Percentiles rank a stretch among this genome's conserved stretches.
Evolutionary conservation across 345 rosid genomes (phyloP).

Genomic region (Moricandia arvensis): DNA sequence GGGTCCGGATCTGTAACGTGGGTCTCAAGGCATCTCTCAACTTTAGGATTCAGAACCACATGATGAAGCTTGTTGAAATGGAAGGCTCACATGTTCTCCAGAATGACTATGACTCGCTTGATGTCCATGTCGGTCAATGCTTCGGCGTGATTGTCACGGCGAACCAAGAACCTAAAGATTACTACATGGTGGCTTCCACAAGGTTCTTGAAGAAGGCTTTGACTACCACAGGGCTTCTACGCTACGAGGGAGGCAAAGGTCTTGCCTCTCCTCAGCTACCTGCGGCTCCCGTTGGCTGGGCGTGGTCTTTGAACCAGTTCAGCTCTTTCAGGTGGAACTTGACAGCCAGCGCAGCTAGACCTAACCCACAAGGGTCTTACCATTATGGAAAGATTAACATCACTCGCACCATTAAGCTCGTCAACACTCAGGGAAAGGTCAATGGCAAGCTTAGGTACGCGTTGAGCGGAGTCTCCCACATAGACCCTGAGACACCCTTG

Average conservation of each 20-base stretch:
- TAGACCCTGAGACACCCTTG: slow-evolving; percentile 53
- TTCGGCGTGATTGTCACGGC: slow-evolving; percentile 47
- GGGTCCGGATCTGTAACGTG: background rate
- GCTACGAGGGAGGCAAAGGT: slow-evolving; percentile 44
- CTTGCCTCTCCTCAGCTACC: slow-evolving; percentile 53
- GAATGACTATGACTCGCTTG: slow-evolving; percentile 59
- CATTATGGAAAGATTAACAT: slow-evolving; percentile 63
- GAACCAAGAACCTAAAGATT: slow-evolving; percentile 54
- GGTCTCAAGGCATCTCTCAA: background rate
- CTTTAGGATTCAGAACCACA: background rate
- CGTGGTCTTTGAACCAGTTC: slow-evolving; percentile 71
- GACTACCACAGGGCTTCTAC: slow-evolving; percentile 41
- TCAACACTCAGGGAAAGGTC: slow-evolving; percentile 40
- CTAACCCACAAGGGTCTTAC: slow-evolving; percentile 80
- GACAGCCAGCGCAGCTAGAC: slow-evolving; percentile 66
- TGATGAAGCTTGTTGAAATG: background rate
- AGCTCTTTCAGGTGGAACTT: slow-evolving; percentile 42
- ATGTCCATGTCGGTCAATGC: slow-evolving; percentile 65
- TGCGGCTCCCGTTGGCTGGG: slow-evolving; percentile 57
- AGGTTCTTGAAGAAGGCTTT: slow-evolving; percentile 43
- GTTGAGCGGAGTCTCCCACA: slow-evolving; percentile 57
- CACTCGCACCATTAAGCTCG: slow-evolving; percentile 60
- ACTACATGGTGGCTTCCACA: slow-evolving; percentile 61
- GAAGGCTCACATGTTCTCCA: slow-evolving; percentile 45
- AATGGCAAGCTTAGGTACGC: slow-evolving; percentile 58